Percentiles rank a stretch among this genome's conserved stretches.
These are phyloP conservation scores for Agrocybe pediades DNA, from an alignment of 768 basidiomycete genomes.

Conservation along the genomic window DNA sequence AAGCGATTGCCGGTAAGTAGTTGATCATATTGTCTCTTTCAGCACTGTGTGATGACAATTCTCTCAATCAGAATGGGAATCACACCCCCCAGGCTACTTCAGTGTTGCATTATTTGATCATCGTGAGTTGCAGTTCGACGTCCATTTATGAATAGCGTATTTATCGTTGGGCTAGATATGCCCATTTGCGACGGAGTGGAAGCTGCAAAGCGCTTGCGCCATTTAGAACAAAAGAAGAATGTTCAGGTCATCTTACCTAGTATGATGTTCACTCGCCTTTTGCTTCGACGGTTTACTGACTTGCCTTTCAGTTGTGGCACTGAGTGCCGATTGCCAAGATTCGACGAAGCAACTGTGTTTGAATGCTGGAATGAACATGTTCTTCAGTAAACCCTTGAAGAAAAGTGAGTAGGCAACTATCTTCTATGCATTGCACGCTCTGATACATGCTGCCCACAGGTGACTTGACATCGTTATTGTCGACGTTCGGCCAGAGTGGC, in stretches of 20 bases:
- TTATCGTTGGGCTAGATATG: slow-evolving; percentile 54
- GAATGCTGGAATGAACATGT: slow-evolving; percentile 79
- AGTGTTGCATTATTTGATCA: slow-evolving; percentile 75
- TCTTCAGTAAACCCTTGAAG: slow-evolving; percentile 73
- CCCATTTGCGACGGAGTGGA: slow-evolving; percentile 79
- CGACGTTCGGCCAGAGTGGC: slow-evolving; percentile 47
- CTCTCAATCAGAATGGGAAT: slow-evolving; percentile 60
- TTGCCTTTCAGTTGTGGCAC: slow-evolving; percentile 54
- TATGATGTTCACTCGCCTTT: slow-evolving; percentile 29
- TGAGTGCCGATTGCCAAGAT: slow-evolving; percentile 78
- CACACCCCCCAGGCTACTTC: slow-evolving; percentile 68
- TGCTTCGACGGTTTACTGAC: neutral
- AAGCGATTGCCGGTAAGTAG: slow-evolving; percentile 56
- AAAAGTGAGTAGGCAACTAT: slow-evolving; percentile 40
- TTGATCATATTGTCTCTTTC: neutral
- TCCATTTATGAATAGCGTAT: neutral
- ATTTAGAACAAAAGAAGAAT: slow-evolving; percentile 60
- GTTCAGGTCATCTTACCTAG: slow-evolving; percentile 53
- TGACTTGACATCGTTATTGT: slow-evolving; percentile 54
- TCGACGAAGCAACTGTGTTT: slow-evolving; percentile 75
- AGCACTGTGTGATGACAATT: slow-evolving; percentile 4
- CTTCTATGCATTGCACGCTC: neutral
- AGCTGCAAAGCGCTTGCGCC: slow-evolving; percentile 64
- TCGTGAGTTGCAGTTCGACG: slow-evolving; percentile 42
- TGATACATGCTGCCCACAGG: slow-evolving; percentile 29